Evolutionary conservation across 169 alveolate species (phyloP).

Genomic region (Amoebophrya sp.): DNA sequence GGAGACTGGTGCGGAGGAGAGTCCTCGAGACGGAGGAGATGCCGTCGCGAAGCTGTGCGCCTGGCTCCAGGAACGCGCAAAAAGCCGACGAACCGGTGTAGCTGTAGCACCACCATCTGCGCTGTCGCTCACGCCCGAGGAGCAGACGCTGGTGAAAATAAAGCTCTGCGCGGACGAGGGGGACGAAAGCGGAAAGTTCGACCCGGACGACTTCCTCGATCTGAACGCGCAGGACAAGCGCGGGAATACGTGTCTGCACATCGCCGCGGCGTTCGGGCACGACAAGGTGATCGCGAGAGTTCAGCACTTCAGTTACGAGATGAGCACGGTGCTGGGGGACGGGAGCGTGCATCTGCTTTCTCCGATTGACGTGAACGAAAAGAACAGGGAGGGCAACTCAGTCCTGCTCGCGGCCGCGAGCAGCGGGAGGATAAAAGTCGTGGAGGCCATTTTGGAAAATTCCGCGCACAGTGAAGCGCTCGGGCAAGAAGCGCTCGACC

Average conservation of each 20-base stretch:
- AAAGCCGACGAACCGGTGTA: no score
- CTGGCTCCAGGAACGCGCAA: no score
- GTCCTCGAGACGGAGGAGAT: no score
- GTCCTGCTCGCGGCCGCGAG: not conserved
- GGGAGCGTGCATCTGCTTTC: not conserved
- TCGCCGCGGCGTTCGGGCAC: not conserved
- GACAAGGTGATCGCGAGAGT: not conserved
- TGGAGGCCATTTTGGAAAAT: not conserved
- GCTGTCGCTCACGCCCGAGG: no score
- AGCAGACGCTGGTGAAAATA: no score
- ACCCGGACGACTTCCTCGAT: no score
- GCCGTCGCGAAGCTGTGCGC: no score
- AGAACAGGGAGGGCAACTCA: not conserved
- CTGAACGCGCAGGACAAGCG: not conserved
- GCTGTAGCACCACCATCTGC: no score
- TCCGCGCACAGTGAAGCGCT: not conserved
- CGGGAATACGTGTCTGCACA: not conserved
- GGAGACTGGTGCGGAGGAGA: no score
- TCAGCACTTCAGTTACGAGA: not conserved
- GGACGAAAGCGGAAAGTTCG: no score
- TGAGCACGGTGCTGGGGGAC: not conserved
- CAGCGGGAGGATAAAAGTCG: not conserved
- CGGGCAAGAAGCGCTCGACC: not conserved
- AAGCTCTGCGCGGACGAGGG: no score
- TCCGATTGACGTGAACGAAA: not conserved